Percentiles rank a stretch among this genome's conserved stretches.
Conservation (phyloP, 129 eudicot genomes). For the Solidago caesia region DNA sequence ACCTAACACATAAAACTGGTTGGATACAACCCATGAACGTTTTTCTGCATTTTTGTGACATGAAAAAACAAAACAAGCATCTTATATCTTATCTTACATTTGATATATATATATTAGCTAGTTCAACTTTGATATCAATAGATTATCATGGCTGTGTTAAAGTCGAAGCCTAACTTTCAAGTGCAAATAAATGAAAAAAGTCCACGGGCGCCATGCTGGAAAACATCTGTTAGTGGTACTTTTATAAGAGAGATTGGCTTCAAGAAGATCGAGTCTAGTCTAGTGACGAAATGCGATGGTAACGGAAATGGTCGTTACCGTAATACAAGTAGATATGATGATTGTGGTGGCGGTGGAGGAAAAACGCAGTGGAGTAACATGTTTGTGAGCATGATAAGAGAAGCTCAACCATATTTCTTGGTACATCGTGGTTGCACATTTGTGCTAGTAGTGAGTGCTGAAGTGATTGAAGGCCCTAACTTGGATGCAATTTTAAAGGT, state of each 20-base stretch:
- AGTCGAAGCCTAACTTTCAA: conserved; percentile 13
- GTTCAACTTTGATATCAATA: background rate
- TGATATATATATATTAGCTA: background rate
- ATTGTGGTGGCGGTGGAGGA: background rate
- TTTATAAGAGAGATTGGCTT: background rate
- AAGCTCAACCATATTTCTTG: conserved; percentile 50
- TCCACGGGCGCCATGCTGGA: background rate
- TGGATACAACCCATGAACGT: conserved; percentile 18
- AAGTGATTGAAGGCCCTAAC: conserved; percentile 42
- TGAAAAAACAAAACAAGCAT: conserved; percentile 14
- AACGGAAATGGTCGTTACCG: background rate
- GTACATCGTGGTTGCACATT: conserved; percentile 55
- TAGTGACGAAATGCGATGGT: conserved; percentile 10
- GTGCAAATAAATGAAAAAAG: conserved; percentile 1
- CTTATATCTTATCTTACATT: background rate
- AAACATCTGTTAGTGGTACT: background rate
- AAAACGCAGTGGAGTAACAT: background rate
- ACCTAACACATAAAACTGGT: conserved; percentile 10
- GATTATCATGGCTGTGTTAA: conserved; percentile 20
- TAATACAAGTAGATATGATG: background rate
- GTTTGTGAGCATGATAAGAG: conserved; percentile 64
- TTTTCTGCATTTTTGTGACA: conserved; percentile 4
- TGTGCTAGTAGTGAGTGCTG: conserved; percentile 47
- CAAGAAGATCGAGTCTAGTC: conserved; percentile 8
- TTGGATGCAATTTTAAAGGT: conserved; percentile 49